These are phyloP conservation scores for Jatropha multifida DNA, from an alignment of 441 rosid genomes.

Conservation along the genomic window DNA sequence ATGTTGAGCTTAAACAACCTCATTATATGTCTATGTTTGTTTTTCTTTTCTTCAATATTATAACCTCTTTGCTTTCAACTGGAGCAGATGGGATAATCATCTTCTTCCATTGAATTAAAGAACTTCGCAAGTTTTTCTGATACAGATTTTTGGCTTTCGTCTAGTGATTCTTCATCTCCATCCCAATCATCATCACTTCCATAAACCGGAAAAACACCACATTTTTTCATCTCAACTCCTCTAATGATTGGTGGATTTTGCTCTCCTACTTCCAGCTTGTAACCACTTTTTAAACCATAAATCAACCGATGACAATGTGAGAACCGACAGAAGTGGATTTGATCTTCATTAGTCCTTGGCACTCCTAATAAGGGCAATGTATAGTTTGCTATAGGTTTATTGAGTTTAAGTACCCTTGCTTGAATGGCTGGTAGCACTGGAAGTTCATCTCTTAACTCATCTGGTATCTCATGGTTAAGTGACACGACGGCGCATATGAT, in stretches of 20 bases:
- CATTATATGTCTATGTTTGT: no score
- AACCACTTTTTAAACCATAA: constrained; percentile 30
- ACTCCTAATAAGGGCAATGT: constrained; percentile 44
- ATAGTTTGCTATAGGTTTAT: not conserved
- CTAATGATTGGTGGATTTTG: constrained; percentile 13
- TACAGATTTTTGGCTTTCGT: constrained; percentile 30
- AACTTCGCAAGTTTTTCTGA: constrained; percentile 36
- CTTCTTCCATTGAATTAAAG: constrained; percentile 19
- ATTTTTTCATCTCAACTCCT: constrained; percentile 35
- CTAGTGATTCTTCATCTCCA: constrained; percentile 34
- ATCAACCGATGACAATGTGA: constrained; percentile 35
- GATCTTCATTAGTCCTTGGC: constrained; percentile 41
- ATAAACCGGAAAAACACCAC: constrained; percentile 33
- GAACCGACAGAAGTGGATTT: constrained; percentile 53
- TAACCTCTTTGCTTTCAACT: not conserved
- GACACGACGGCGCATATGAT: constrained; percentile 49
- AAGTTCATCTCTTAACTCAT: constrained; percentile 27
- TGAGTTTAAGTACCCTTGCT: constrained; percentile 34
- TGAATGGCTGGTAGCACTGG: constrained; percentile 41
- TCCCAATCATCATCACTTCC: constrained; percentile 39
- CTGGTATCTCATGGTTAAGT: constrained; percentile 29
- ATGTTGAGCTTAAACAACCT: no score
- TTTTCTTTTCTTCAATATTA: no score
- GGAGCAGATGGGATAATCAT: not conserved
- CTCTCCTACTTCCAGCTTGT: constrained; percentile 23